Evolutionary conservation across 2,329 filamentous ascomycete genomes (phyloP), one percentile per base, ranked within the genome.

Genomic region (Calonectria henricotiae): DNA sequence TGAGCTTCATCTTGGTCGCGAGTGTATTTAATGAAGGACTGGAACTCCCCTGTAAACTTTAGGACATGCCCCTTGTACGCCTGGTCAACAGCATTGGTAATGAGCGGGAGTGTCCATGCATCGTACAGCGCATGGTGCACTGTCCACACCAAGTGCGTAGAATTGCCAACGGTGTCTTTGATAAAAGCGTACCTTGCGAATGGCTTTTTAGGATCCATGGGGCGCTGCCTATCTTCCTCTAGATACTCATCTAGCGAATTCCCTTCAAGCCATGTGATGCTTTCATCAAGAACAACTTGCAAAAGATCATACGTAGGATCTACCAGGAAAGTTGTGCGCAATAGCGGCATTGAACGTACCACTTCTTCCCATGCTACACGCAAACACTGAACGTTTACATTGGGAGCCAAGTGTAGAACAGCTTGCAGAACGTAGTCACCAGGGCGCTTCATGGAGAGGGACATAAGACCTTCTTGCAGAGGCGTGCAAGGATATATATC

Each of bases 401-500:
- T 43, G 0, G 41, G n/a, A n/a, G 70, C 27, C 1, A 78, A 25
- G 12, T 72, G 55, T 4, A 75, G 61, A 8, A 71, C 68, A 2
- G 44, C 55, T 9, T 68, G 74, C 51, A 67, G 67, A 1, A 75
- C 46, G 37, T 78, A 77, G 3, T 73, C 70, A 6, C 71, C 72
- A 1, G 72, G 58, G 2, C 51, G 39, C 6, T 67, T 76, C 11
- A 71, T 61, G 2, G 81, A 76, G 4, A 83, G 64, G 0, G 80
- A 75, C 37, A 84, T 69, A 8, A 84, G 74, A 2, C 81, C 80
- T 65, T 80, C 79, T 46, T 84, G 82, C 1, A 83, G 66, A 1
- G 79, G 71, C 1, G 81, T 79, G 69, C 80, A 82, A 5, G 82
- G 82, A 51, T 79, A 83, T 0, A 79, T 65, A 68, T 83, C 82